phyloP scores from a whole-genome alignment of 257 asterid genomes.

The Hygrophila difformis region DNA sequence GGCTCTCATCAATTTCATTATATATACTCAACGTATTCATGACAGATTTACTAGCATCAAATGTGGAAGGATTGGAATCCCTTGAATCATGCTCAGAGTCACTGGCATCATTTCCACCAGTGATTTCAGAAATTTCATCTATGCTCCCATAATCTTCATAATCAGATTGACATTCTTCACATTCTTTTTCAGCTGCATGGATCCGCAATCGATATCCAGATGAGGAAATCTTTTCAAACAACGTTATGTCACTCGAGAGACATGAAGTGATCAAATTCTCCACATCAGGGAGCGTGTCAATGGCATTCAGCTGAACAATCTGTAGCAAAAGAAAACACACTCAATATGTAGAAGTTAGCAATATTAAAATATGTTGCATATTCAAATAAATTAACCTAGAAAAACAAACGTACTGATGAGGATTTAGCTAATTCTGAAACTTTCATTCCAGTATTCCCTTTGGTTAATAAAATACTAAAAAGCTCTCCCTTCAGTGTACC shows the following conservation, averaged over 20 bases:
- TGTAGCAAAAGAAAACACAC: slow-evolving; percentile 23
- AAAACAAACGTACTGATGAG: slow-evolving; percentile 56
- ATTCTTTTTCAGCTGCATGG: slow-evolving; percentile 45
- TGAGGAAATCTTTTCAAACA: slow-evolving; percentile 88
- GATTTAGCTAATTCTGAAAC: slow-evolving; percentile 70
- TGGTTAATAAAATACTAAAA: slow-evolving; percentile 53
- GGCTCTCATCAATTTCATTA: slow-evolving; percentile 94
- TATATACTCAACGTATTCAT: slow-evolving; percentile 21
- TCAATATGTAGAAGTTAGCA: slow-evolving; percentile 4
- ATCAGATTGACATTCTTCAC: slow-evolving; percentile 50
- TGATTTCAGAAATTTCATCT: slow-evolving; percentile 62
- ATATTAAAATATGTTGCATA: not conserved
- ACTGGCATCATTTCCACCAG: slow-evolving; percentile 40
- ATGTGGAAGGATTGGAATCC: slow-evolving; percentile 35
- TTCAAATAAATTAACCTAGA: slow-evolving; percentile 5
- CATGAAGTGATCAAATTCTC: slow-evolving; percentile 59
- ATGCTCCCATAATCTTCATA: slow-evolving; percentile 63
- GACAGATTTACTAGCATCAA: slow-evolving; percentile 24
- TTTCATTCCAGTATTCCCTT: slow-evolving; percentile 71
- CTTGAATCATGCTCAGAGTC: slow-evolving; percentile 49
- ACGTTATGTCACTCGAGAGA: slow-evolving; percentile 76
- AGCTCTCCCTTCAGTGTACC: slow-evolving; percentile 89
- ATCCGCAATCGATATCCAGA: slow-evolving; percentile 79
- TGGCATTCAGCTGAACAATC: slow-evolving; percentile 69
- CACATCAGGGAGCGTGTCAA: slow-evolving; percentile 34